Conservation (phyloP, 345 rosid genomes). For the Nephelium lappaceum region DNA sequence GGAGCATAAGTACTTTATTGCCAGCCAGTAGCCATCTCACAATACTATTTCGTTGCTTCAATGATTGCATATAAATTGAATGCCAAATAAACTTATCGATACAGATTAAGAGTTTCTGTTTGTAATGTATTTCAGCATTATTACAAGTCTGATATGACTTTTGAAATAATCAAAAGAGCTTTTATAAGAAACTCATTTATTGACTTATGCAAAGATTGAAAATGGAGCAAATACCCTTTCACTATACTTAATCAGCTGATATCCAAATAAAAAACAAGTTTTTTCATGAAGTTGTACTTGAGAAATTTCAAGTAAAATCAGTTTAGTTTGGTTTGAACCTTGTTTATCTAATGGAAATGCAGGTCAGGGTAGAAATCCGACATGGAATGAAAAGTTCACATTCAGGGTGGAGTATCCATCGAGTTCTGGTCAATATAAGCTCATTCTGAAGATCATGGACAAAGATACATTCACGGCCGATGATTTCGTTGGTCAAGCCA, state of each 20-base stretch:
- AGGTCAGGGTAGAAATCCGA: constrained; percentile 56
- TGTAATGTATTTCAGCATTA: background rate
- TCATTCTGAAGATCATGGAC: constrained; percentile 80
- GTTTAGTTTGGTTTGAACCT: background rate
- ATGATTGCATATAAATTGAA: background rate
- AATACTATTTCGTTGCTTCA: no score
- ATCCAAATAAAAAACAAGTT: no score
- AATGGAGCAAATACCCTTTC: no score
- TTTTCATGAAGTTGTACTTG: no score
- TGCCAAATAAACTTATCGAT: background rate
- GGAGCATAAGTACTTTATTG: background rate
- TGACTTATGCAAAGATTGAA: background rate
- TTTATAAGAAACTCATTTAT: background rate
- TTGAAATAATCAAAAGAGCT: background rate
- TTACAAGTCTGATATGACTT: background rate
- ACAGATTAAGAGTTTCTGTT: background rate
- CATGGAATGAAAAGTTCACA: constrained; percentile 70
- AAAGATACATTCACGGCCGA: constrained; percentile 74
- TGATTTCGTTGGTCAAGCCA: constrained; percentile 72
- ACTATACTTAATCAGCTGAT: no score
- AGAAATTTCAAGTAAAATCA: background rate
- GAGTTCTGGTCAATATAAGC: constrained; percentile 53
- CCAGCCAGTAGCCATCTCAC: no score
- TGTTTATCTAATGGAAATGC: constrained; percentile 9
- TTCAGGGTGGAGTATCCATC: constrained; percentile 88